Conservation (phyloP, 176 grass and related monocot genomes). For the Panicum miliaceum region DNA sequence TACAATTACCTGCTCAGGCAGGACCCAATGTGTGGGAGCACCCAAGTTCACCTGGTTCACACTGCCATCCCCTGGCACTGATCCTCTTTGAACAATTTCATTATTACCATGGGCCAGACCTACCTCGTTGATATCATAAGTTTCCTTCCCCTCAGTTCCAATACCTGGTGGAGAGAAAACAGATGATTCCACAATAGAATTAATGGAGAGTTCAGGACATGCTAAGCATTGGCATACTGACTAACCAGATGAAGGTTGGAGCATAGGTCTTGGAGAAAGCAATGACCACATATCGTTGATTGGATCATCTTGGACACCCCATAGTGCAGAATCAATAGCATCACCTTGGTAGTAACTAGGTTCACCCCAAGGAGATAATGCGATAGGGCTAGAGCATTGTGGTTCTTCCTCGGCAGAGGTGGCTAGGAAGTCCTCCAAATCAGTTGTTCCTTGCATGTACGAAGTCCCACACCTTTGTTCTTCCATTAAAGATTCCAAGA, state of each 20-base stretch:
- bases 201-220: background rate
- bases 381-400: slow-evolving; percentile 55
- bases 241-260: slow-evolving; percentile 53
- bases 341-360: slow-evolving; percentile 55
- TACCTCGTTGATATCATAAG: slow-evolving; percentile 25
- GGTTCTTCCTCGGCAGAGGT: slow-evolving; percentile 45
- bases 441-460: slow-evolving; percentile 38
- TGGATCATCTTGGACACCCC: slow-evolving; percentile 53
- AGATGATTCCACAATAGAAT: slow-evolving; percentile 16
- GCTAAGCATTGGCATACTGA: slow-evolving; percentile 35
- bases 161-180: slow-evolving; percentile 44
- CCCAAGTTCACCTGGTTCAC: slow-evolving; percentile 14
- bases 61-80: slow-evolving; percentile 22
- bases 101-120: slow-evolving; percentile 34
- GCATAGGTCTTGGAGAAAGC: slow-evolving; percentile 41
- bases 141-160: slow-evolving; percentile 22
- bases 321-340: slow-evolving; percentile 52
- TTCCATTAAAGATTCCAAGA: slow-evolving; percentile 52
- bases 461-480: slow-evolving; percentile 47
- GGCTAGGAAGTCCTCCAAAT: slow-evolving; percentile 38
- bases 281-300: slow-evolving; percentile 59
- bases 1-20: slow-evolving; percentile 47
- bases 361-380: slow-evolving; percentile 59
- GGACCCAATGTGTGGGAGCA: slow-evolving; percentile 33
- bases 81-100: slow-evolving; percentile 36